phyloP scores from a whole-genome alignment of 1,284 basidiomycete genomes.

The Sphaerobolus stellatus region DNA sequence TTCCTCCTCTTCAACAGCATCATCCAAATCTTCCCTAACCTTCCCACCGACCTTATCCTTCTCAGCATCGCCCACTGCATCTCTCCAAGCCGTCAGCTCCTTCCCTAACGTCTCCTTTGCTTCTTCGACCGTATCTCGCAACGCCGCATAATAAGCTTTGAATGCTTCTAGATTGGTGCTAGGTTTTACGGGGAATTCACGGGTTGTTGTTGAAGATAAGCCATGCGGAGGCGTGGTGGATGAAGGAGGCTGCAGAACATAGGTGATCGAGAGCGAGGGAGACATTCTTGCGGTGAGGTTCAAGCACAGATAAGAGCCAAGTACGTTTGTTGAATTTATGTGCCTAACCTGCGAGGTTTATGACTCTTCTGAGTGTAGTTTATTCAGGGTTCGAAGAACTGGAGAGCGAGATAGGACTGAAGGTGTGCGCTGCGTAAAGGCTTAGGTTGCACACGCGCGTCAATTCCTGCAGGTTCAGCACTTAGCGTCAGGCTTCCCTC shows the following conservation, averaged over 20 bases:
- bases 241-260: slow-evolving; percentile 50
- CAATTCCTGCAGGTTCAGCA: no score
- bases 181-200: slow-evolving; percentile 37
- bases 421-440: no score
- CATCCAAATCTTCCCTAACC: slow-evolving; percentile 41
- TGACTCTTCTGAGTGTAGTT: no score
- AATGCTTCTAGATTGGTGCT: no score
- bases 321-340: no score
- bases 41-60: slow-evolving; percentile 37
- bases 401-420: no score
- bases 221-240: slow-evolving; percentile 23
- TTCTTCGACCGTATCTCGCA: slow-evolving; percentile 48
- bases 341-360: no score
- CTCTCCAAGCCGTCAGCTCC: slow-evolving; percentile 68
- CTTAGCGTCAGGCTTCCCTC: no score
- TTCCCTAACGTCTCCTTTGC: slow-evolving; percentile 56
- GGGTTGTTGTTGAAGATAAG: slow-evolving; percentile 32
- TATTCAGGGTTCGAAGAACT: no score
- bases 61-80: slow-evolving; percentile 62
- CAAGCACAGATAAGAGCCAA: no score
- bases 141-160: slow-evolving; percentile 52
- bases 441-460: no score
- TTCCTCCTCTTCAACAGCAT: slow-evolving; percentile 38
- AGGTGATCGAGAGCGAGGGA: slow-evolving; percentile 45
- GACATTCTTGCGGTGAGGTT: no score